A percentile compares a stretch with the other conserved stretches of the same genome.
Conservation (phyloP, 2,329 filamentous ascomycete genomes). For the Fusarium haematococcum region DNA sequence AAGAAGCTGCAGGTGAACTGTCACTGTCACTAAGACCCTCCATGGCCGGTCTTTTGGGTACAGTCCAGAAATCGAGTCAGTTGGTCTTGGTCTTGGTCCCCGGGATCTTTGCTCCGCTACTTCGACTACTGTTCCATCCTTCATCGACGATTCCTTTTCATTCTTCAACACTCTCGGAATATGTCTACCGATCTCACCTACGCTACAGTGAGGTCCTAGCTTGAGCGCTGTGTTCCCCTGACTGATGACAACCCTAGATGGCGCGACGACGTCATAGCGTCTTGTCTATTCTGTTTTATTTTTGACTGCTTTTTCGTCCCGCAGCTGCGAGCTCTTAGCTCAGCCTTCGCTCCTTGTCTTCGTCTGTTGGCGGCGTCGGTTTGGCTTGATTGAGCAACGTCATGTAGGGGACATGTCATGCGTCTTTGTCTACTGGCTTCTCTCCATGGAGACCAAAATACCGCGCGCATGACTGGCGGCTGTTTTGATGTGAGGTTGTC, state of each 20-base stretch:
- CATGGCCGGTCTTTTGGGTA: neutral
- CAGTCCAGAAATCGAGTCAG: neutral
- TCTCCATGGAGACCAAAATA: neutral
- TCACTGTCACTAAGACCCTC: neutral
- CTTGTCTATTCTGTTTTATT: neutral
- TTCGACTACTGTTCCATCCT: neutral
- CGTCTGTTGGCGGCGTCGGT: neutral
- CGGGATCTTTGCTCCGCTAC: neutral
- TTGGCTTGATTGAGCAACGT: neutral
- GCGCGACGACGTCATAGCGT: constrained; percentile 6
- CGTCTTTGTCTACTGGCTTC: neutral
- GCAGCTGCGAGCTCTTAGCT: neutral
- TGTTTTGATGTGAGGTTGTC: neutral
- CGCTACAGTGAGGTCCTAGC: neutral
- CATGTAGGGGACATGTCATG: constrained; percentile 2
- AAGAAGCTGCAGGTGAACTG: neutral
- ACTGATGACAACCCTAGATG: neutral
- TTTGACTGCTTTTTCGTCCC: neutral
- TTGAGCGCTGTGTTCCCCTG: neutral
- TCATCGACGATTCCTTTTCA: neutral
- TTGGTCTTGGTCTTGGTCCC: neutral
- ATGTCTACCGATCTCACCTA: neutral
- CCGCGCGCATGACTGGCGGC: neutral
- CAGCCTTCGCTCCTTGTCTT: neutral
- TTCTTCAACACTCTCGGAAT: neutral